These are phyloP conservation scores for Mortierella hygrophila DNA, from an alignment of 192 early-diverging fungal genomes.

Conservation along the genomic window DNA sequence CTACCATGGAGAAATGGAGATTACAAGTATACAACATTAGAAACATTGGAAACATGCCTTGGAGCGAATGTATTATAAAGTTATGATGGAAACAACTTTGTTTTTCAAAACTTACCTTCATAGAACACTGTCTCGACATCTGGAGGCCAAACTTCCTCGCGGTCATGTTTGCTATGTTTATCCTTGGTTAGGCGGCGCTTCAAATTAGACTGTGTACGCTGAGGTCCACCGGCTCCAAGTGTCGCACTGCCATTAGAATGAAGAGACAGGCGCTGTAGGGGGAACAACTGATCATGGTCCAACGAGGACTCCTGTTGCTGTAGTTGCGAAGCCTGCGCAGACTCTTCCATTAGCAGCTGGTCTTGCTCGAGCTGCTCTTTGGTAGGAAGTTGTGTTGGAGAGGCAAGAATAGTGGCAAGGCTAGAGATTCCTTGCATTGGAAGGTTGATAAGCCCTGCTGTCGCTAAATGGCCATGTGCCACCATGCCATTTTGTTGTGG, in stretches of 20 bases:
- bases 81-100: not conserved
- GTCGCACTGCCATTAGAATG: not conserved
- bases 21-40: not conserved
- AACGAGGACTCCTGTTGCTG: not conserved
- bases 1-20: constrained; percentile 16
- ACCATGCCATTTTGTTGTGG: constrained; percentile 4
- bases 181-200: constrained; percentile 45
- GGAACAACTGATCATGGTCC: constrained; percentile 10
- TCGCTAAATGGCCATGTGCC: not conserved
- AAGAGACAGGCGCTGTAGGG: not conserved
- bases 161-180: constrained; percentile 37
- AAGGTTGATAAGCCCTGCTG: not conserved
- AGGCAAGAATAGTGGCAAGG: not conserved
- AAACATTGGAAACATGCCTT: not conserved
- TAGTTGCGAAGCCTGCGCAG: not conserved
- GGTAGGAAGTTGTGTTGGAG: not conserved
- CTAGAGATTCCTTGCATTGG: not conserved
- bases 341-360: constrained; percentile 4
- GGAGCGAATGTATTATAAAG: not conserved
- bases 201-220: constrained; percentile 15
- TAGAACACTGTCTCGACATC: constrained; percentile 74
- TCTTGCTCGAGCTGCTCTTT: not conserved
- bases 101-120: constrained; percentile 55
- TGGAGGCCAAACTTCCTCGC: constrained; percentile 64
- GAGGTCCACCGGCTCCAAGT: constrained; percentile 13